phyloP scores from a whole-genome alignment of 768 basidiomycete species.

The Russula vinacea region DNA sequence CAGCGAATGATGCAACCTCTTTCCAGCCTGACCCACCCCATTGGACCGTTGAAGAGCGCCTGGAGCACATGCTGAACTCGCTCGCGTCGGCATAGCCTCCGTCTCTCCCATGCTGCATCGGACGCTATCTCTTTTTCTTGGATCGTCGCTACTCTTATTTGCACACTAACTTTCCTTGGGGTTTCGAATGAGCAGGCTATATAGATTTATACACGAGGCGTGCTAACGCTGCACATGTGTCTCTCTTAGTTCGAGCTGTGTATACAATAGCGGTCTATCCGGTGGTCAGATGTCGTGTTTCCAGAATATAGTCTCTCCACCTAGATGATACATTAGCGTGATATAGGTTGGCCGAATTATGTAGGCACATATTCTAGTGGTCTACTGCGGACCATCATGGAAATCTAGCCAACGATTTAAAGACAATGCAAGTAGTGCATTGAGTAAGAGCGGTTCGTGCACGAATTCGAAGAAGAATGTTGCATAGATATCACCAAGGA shows the following conservation, averaged over 20 bases:
- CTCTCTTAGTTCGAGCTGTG: conserved; percentile 18
- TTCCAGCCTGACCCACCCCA: conserved; percentile 54
- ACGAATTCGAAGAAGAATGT: conserved; percentile 62
- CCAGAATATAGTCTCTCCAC: conserved; percentile 2
- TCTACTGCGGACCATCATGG: conserved; percentile 44
- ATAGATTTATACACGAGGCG: conserved; percentile 15
- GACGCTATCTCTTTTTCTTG: conserved; percentile 19
- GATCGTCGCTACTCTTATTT: conserved; percentile 12
- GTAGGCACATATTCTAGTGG: neutral
- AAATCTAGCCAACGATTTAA: conserved; percentile 73
- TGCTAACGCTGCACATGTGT: conserved; percentile 28
- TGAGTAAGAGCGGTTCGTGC: conserved; percentile 56
- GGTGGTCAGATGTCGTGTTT: conserved; percentile 12
- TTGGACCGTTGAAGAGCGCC: conserved; percentile 72
- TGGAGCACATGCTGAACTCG: conserved; percentile 65
- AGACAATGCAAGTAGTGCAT: conserved; percentile 62
- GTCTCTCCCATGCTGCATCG: conserved; percentile 15
- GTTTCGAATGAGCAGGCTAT: conserved; percentile 14
- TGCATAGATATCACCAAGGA: conserved; percentile 64
- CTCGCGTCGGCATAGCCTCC: conserved; percentile 36
- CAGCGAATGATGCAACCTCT: conserved; percentile 30
- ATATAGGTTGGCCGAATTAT: neutral
- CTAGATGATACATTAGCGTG: neutral
- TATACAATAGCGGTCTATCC: conserved; percentile 14
- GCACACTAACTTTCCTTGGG: conserved; percentile 12